Evolutionary conservation across 73 alveolate species (phyloP).

Genomic region (Symbiodinium natans): DNA sequence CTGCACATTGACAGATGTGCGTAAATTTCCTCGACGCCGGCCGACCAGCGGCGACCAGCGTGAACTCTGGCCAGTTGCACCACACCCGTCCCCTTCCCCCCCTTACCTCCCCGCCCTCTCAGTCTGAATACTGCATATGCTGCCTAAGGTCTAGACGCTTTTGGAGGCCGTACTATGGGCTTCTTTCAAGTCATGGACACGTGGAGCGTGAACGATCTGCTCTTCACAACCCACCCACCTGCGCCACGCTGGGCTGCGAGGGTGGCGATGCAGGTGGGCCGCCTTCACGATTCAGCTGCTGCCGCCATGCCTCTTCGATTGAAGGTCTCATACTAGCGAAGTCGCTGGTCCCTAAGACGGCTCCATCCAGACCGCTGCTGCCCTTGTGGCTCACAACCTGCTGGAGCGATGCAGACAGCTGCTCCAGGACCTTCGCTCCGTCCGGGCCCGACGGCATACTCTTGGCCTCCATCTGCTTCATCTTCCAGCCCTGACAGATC

Average conservation of each 20-base stretch:
- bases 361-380: neutral
- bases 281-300: neutral
- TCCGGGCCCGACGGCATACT: neutral
- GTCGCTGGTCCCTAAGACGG: neutral
- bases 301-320: neutral
- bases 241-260: constrained; percentile 14
- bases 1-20: too few relatives aligned
- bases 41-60: too few relatives aligned
- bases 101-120: too few relatives aligned
- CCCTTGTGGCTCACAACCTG: neutral
- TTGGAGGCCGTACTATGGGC: too few relatives aligned
- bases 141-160: too few relatives aligned
- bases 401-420: neutral
- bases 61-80: too few relatives aligned
- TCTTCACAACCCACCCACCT: neutral
- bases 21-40: too few relatives aligned
- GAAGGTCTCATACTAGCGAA: neutral
- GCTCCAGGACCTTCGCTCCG: neutral
- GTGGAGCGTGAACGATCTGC: too few relatives aligned
- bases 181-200: too few relatives aligned
- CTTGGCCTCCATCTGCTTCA: neutral
- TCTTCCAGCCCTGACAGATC: neutral
- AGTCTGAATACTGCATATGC: too few relatives aligned
- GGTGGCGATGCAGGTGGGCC: neutral
- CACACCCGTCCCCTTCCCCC: too few relatives aligned